Conservation (phyloP, 345 rosid genomes). For the Lepidium africanum region DNA sequence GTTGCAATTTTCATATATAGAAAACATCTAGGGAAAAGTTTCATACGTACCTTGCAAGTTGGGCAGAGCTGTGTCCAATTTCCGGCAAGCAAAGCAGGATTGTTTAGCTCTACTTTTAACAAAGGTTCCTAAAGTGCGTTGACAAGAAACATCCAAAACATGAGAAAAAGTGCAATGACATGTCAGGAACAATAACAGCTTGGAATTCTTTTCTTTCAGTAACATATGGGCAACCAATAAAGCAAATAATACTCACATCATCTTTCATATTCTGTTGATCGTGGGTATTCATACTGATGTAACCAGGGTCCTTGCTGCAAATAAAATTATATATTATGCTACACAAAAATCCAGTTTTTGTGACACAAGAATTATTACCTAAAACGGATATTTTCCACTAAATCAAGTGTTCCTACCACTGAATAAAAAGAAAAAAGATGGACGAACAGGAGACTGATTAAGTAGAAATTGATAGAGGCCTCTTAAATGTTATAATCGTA, state of each 20-base stretch:
- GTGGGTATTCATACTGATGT: slow-evolving; percentile 61
- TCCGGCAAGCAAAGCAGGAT: slow-evolving; percentile 85
- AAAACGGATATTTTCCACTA: not conserved
- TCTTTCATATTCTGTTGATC: slow-evolving; percentile 80
- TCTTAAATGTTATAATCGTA: not conserved
- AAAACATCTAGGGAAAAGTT: not conserved
- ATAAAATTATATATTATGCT: not conserved
- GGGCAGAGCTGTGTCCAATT: slow-evolving; percentile 97
- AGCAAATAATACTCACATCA: slow-evolving; percentile 48
- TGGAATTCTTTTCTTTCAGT: no score
- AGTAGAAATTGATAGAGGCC: not conserved
- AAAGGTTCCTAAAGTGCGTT: slow-evolving; percentile 51
- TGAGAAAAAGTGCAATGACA: slow-evolving; percentile 2
- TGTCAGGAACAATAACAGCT: not conserved
- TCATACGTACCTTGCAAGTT: slow-evolving; percentile 72
- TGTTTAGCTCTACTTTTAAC: slow-evolving; percentile 74
- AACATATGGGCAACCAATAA: not conserved
- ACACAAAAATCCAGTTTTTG: slow-evolving; percentile 1
- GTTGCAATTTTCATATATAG: not conserved
- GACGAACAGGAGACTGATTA: no score
- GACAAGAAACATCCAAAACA: no score
- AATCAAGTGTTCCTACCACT: not conserved
- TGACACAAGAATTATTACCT: not conserved
- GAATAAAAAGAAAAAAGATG: not conserved
- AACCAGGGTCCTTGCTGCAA: slow-evolving; percentile 91